Conservation (phyloP, 352 stramenopile species). For the Phytophthora pluvialis region DNA sequence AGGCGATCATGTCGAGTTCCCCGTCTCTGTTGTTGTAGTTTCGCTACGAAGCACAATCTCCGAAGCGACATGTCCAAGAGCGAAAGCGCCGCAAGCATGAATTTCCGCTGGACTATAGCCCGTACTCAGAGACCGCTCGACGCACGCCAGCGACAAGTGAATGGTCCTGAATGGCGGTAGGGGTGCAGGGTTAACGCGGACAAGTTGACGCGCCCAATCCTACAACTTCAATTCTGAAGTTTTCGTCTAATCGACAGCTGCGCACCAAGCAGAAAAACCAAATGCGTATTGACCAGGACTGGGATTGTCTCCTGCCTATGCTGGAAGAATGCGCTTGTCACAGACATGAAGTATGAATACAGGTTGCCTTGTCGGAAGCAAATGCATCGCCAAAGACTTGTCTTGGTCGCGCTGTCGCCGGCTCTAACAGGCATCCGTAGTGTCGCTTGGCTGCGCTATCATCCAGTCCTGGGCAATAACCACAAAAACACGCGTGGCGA, state of each 20-base stretch:
- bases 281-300: not conserved
- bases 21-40: constrained; percentile 26
- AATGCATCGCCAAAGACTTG: too few species aligned
- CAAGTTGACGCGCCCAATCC: constrained; percentile 6
- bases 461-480: not conserved
- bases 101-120: not conserved
- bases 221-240: constrained; percentile 36
- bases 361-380: too few species aligned
- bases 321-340: too few species aligned
- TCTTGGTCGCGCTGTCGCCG: too few species aligned
- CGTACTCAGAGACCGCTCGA: not conserved
- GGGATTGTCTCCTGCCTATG: not conserved
- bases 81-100: not conserved
- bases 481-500: constrained; percentile 5
- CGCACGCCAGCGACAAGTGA: not conserved
- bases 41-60: constrained; percentile 14
- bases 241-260: constrained; percentile 29
- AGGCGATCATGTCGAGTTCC: not conserved
- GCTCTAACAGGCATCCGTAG: not conserved
- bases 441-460: constrained; percentile 1
- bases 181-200: not conserved
- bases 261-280: constrained; percentile 21
- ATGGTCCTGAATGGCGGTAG: constrained; percentile 7
- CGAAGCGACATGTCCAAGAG: constrained; percentile 30
- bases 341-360: too few species aligned